Conservation (phyloP, 1,139 yeast species). For the Geotrichum cucujoidarum region DNA sequence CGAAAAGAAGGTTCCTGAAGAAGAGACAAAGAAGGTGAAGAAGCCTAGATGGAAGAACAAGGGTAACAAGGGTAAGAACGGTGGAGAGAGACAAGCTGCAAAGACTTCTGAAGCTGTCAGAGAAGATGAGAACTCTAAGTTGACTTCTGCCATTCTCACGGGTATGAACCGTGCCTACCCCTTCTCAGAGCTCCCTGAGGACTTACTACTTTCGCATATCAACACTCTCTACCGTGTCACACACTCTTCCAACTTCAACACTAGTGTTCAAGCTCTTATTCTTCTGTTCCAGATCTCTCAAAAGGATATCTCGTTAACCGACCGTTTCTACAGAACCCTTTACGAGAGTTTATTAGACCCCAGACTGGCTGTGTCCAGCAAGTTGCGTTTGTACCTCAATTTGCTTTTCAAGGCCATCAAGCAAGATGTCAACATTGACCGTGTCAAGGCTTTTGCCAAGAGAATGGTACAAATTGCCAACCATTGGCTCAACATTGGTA, state of each 20-base stretch:
- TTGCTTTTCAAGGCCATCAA: conserved; percentile 78
- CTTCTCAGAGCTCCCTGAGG: conserved; percentile 70
- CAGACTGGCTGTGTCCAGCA: conserved; percentile 75
- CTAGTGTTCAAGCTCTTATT: conserved; percentile 87
- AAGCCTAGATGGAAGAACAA: conserved; percentile 38
- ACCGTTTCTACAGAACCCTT: conserved; percentile 80
- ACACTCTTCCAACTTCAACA: conserved; percentile 89
- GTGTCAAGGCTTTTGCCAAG: conserved; percentile 88
- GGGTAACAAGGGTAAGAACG: conserved; percentile 55
- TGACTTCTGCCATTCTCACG: conserved; percentile 86
- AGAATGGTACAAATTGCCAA: conserved; percentile 80
- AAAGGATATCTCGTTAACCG: conserved; percentile 39
- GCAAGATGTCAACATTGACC: conserved; percentile 55
- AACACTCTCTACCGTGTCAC: conserved; percentile 85
- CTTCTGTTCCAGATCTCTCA: conserved; percentile 68
- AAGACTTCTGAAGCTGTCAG: conserved; percentile 66
- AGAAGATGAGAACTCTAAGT: conserved; percentile 79
- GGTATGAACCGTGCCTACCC: conserved; percentile 98
- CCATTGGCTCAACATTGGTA: conserved; percentile 85
- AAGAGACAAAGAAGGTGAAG: conserved; percentile 39
- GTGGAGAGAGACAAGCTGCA: conserved; percentile 64
- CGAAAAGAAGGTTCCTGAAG: conserved; percentile 36
- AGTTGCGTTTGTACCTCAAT: conserved; percentile 75
- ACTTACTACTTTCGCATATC: conserved; percentile 69
- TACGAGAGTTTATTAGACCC: conserved; percentile 88